phyloP scores from a whole-genome alignment of 768 basidiomycete genomes.

The Boletus bicolor region DNA sequence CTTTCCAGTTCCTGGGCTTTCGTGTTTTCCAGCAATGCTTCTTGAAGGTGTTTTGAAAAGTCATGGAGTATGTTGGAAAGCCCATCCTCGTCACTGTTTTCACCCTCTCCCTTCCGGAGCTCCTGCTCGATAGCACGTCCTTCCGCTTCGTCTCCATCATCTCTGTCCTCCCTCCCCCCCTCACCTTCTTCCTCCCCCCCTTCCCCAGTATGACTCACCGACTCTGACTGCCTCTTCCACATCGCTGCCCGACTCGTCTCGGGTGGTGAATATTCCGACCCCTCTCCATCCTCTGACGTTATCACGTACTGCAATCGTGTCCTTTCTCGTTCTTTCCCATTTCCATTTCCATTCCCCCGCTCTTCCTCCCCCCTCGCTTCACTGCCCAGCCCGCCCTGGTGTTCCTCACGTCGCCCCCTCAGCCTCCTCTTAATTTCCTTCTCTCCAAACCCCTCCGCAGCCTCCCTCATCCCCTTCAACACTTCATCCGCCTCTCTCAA shows the following conservation, averaged over 20 bases:
- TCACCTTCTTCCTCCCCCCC: neutral
- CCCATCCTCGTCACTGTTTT: neutral
- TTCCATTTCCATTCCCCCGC: no score
- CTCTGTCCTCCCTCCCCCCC: neutral
- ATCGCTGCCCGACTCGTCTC: conserved; percentile 27
- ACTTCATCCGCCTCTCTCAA: conserved; percentile 39
- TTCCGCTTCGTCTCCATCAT: conserved; percentile 4
- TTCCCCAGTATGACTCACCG: neutral
- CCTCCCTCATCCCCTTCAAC: conserved; percentile 37
- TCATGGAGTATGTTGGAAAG: neutral
- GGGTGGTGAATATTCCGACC: conserved; percentile 27
- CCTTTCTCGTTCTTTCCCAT: neutral
- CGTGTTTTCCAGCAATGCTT: neutral
- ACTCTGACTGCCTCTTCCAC: conserved; percentile 21
- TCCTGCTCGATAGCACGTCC: conserved; percentile 13
- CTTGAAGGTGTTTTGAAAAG: conserved; percentile 3
- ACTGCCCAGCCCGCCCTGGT: no score
- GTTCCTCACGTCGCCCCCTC: neutral
- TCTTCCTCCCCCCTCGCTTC: neutral
- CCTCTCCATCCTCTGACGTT: conserved; percentile 12
- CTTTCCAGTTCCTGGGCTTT: conserved; percentile 13
- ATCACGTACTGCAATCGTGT: conserved; percentile 10
- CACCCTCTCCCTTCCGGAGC: neutral
- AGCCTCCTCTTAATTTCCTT: conserved; percentile 8
- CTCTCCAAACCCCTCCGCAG: conserved; percentile 31